phyloP scores from a whole-genome alignment of 257 asterid species.

The Leptodermis oblonga region DNA sequence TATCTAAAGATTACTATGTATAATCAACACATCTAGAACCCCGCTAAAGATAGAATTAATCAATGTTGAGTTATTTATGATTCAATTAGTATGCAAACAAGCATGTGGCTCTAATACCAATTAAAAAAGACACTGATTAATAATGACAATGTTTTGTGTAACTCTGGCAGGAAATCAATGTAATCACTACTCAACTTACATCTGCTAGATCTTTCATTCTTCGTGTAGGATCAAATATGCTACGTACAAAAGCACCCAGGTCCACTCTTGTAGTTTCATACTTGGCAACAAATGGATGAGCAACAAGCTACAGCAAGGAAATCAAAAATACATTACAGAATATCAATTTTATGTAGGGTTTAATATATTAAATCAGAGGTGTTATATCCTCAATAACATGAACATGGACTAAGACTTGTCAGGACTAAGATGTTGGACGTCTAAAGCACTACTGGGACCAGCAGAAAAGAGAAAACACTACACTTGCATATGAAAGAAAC shows the following conservation, averaged over 20 bases:
- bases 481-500: no score
- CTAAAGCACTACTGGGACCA: neutral
- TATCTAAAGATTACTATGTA: neutral
- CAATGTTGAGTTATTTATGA: neutral
- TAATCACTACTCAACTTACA: constrained; percentile 50
- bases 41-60: neutral
- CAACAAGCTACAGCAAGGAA: constrained; percentile 59
- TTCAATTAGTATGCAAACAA: constrained; percentile 7
- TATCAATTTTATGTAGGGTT: neutral
- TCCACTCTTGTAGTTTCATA: constrained; percentile 53
- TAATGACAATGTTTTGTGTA: neutral
- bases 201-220: constrained; percentile 96
- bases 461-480: no score
- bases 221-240: constrained; percentile 76
- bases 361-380: neutral
- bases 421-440: neutral
- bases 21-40: constrained; percentile 4
- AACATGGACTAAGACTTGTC: neutral
- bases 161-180: constrained; percentile 9
- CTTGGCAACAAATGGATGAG: constrained; percentile 76
- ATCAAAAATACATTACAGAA: constrained; percentile 8
- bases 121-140: neutral
- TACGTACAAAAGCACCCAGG: constrained; percentile 79
- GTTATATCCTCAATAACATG: neutral
- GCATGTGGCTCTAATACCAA: neutral